phyloP scores from a whole-genome alignment of 805 yeast species.

The Brettanomyces custersianus region DNA sequence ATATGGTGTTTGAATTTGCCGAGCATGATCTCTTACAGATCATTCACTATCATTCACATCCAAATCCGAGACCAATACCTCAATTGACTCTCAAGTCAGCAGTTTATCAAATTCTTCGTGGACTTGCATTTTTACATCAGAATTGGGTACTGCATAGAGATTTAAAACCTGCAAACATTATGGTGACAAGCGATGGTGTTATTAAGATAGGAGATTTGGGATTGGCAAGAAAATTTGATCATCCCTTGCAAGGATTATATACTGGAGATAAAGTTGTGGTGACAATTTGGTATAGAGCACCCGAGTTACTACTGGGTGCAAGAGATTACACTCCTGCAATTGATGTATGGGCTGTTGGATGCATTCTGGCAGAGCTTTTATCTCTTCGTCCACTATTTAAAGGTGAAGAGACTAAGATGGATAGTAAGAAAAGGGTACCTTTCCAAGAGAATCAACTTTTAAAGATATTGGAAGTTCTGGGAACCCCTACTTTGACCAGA shows the following conservation, averaged over 20 bases:
- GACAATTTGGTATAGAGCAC: slow-evolving; percentile 95
- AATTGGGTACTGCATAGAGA: slow-evolving; percentile 97
- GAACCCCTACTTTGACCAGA: slow-evolving; percentile 68
- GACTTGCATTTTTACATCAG: slow-evolving; percentile 85
- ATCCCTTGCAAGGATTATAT: slow-evolving; percentile 77
- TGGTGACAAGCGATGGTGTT: slow-evolving; percentile 85
- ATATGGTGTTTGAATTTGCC: slow-evolving; percentile 92
- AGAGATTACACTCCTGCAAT: slow-evolving; percentile 89
- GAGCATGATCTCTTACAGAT: slow-evolving; percentile 93
- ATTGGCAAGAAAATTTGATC: slow-evolving; percentile 77
- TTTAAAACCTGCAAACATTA: slow-evolving; percentile 94
- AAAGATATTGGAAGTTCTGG: slow-evolving; percentile 86
- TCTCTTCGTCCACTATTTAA: slow-evolving; percentile 89
- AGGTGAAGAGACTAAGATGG: slow-evolving; percentile 97
- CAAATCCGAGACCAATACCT: slow-evolving; percentile 72
- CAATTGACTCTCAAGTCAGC: slow-evolving; percentile 73
- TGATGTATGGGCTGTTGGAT: slow-evolving; percentile 94
- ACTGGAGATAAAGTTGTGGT: slow-evolving; percentile 95
- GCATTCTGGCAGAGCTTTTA: slow-evolving; percentile 84
- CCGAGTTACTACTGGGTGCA: slow-evolving; percentile 83
- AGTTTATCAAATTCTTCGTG: slow-evolving; percentile 87
- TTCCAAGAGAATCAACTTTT: slow-evolving; percentile 90
- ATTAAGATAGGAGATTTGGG: slow-evolving; percentile 96
- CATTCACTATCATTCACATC: slow-evolving; percentile 89
- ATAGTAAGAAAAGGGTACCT: slow-evolving; percentile 85